Conservation (phyloP, 2,329 filamentous ascomycete species). For the Rosellinia necatrix region DNA sequence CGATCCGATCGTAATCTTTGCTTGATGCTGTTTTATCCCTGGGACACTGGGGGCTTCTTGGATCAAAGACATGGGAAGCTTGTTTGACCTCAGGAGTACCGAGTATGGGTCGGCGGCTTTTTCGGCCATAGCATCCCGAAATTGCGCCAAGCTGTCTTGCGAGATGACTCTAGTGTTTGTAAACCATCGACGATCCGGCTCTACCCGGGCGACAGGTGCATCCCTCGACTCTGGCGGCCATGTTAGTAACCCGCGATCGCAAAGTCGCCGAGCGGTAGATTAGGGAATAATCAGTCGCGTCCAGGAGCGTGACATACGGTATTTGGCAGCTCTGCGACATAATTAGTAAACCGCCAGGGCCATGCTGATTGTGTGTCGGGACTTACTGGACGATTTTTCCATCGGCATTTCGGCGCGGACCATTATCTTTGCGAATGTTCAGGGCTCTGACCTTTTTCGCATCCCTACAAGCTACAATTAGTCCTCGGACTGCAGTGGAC, state of each 20-base stretch:
- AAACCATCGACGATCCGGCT: conserved; percentile 98
- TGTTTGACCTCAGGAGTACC: conserved; percentile 95
- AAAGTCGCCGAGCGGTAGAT: too few relatives aligned
- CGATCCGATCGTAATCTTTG: conserved; percentile 90
- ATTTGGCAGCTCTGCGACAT: conserved; percentile 65
- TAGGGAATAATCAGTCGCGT: too few relatives aligned
- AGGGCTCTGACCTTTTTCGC: conserved; percentile 88
- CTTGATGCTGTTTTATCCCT: conserved; percentile 87
- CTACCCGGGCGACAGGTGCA: conserved; percentile 80
- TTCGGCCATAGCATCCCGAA: conserved; percentile 90
- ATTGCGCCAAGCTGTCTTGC: conserved; percentile 83
- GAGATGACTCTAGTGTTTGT: conserved; percentile 89
- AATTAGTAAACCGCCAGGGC: conserved; percentile 6
- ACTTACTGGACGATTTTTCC: conserved; percentile 76
- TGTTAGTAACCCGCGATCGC: neutral
- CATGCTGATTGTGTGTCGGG: neutral
- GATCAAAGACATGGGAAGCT: conserved; percentile 94
- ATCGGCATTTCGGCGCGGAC: conserved; percentile 76
- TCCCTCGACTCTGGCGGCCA: conserved; percentile 67
- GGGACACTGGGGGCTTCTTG: conserved; percentile 77
- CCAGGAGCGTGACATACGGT: conserved; percentile 47
- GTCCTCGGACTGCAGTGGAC: neutral
- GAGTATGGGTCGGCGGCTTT: conserved; percentile 89
- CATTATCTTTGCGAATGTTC: conserved; percentile 90
- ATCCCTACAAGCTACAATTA: conserved; percentile 30